Percentiles rank a stretch among this genome's conserved stretches.
These are phyloP conservation scores for Jaltomata sinuosa DNA, from an alignment of 257 asterid species.

Conservation along the genomic window DNA sequence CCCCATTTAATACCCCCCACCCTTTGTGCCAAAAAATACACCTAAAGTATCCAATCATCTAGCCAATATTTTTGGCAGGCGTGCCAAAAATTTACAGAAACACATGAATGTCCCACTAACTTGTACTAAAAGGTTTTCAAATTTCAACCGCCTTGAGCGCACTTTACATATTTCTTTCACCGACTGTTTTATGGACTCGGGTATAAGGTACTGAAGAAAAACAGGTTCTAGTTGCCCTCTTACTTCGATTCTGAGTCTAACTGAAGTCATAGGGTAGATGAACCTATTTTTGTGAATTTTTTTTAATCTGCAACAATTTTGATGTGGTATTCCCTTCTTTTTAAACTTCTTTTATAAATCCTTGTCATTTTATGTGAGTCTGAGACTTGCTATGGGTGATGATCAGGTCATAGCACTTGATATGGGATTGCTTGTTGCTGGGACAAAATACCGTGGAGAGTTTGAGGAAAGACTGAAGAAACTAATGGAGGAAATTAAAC, in stretches of 20 bases:
- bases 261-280: background rate
- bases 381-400: background rate
- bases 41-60: background rate
- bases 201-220: background rate
- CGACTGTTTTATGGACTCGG: background rate
- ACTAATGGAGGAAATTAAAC: conserved; percentile 28
- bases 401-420: conserved; percentile 34
- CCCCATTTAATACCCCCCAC: background rate
- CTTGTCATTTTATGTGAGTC: background rate
- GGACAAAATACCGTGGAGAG: conserved; percentile 31
- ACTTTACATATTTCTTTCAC: background rate
- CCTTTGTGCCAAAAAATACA: background rate
- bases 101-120: background rate
- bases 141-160: background rate
- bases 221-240: background rate
- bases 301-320: background rate
- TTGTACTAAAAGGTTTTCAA: background rate
- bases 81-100: background rate
- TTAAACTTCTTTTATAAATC: background rate
- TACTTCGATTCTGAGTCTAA: background rate
- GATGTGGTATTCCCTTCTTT: background rate
- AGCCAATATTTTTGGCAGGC: background rate
- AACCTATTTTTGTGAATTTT: background rate
- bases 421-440: conserved; percentile 33
- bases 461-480: conserved; percentile 30